phyloP scores from a whole-genome alignment of 495 filamentous ascomycete genomes.

The Penicillium atrosanguineum region DNA sequence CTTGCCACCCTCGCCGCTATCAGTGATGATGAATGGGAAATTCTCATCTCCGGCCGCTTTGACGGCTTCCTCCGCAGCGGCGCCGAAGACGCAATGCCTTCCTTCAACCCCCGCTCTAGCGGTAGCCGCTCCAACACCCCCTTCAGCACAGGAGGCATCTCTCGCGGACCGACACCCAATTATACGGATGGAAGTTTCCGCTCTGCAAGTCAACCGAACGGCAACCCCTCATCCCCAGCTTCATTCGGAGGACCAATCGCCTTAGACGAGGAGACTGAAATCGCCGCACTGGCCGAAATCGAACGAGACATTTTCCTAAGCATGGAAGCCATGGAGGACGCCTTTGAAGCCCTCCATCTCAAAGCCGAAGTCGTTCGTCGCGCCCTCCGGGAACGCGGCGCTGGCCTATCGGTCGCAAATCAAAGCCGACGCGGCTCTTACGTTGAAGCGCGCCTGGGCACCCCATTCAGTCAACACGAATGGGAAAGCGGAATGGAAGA shows the following conservation, averaged over 20 bases:
- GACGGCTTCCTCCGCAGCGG: conserved; percentile 96
- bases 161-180: conserved; percentile 39
- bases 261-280: conserved; percentile 91
- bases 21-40: conserved; percentile 89
- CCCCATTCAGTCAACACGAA: conserved; percentile 46
- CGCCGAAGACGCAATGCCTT: conserved; percentile 60
- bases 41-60: conserved; percentile 91
- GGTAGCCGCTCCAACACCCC: conserved; percentile 45
- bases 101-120: conserved; percentile 23
- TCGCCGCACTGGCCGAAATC: conserved; percentile 81
- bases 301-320: conserved; percentile 90
- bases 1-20: conserved; percentile 86
- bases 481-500: conserved; percentile 59
- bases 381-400: conserved; percentile 72
- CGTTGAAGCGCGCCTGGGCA: conserved; percentile 55
- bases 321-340: conserved; percentile 93
- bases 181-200: conserved; percentile 38
- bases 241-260: conserved; percentile 66
- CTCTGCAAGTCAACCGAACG: conserved; percentile 38
- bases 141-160: conserved; percentile 40
- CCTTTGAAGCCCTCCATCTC: conserved; percentile 86
- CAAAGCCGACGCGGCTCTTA: conserved; percentile 63
- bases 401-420: conserved; percentile 72
- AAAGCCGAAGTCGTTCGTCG: conserved; percentile 80
- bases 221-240: conserved; percentile 33